Evolutionary conservation across 1,139 yeast genomes (phyloP).

Genomic region (Geotrichum bryndzae): DNA sequence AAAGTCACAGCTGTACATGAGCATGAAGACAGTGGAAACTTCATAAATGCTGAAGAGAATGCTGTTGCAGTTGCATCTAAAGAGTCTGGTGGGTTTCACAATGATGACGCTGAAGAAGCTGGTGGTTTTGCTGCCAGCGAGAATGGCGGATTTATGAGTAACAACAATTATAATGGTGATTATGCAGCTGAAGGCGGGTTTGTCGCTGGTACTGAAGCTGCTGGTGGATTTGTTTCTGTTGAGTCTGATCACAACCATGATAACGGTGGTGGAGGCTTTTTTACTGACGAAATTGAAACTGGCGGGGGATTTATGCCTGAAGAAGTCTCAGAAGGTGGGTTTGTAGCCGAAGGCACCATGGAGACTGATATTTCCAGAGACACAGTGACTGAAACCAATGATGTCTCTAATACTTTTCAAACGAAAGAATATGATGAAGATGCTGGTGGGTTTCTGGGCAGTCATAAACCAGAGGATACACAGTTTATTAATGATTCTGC

Average conservation of each 20-base stretch:
- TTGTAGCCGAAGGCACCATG: not conserved
- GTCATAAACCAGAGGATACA: not conserved
- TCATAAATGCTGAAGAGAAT: not conserved
- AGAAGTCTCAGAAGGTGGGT: slow-evolving; percentile 9
- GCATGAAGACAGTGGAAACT: not conserved
- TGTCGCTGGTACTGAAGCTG: slow-evolving; percentile 9
- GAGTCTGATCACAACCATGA: slow-evolving; percentile 2
- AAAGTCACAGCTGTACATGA: not conserved
- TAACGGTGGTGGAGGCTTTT: slow-evolving; percentile 15
- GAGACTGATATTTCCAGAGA: not conserved
- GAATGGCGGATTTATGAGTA: slow-evolving; percentile 16
- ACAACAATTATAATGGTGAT: slow-evolving; percentile 17
- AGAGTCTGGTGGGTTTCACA: not conserved
- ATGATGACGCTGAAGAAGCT: not conserved
- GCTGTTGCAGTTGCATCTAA: not conserved
- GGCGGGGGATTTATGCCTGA: slow-evolving; percentile 11
- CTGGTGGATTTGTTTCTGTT: slow-evolving; percentile 1
- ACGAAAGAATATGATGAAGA: not conserved
- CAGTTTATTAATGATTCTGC: not conserved
- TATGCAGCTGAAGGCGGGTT: not conserved
- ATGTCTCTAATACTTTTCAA: not conserved
- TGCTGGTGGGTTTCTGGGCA: not conserved
- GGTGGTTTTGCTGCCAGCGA: not conserved
- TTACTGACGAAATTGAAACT: slow-evolving; percentile 9
- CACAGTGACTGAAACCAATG: not conserved